Percentiles rank a stretch among this genome's conserved stretches.
These are phyloP conservation scores for Thozetella sp. DNA, from an alignment of 495 filamentous ascomycete genomes.

Conservation along the genomic window DNA sequence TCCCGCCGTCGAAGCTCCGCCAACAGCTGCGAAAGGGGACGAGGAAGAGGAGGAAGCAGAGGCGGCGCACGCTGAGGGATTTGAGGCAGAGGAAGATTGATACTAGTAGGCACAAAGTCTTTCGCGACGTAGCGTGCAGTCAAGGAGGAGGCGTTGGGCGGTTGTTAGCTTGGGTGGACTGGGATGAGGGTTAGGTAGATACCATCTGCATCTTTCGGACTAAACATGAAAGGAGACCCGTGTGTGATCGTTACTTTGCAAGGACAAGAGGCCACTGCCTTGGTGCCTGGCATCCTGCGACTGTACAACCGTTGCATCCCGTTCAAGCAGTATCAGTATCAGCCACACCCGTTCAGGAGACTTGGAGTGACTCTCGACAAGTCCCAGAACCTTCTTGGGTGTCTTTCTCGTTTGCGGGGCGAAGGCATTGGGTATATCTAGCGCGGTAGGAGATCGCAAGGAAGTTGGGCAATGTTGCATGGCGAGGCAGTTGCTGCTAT, in stretches of 20 bases:
- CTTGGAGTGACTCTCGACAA: no score
- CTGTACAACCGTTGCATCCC: not conserved
- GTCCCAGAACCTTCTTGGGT: no score
- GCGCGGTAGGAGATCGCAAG: no score
- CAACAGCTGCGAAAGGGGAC: slow-evolving; percentile 24
- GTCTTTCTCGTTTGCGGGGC: no score
- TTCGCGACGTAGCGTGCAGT: not conserved
- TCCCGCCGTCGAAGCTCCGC: slow-evolving; percentile 9
- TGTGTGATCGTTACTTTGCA: not conserved
- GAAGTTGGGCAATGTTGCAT: no score
- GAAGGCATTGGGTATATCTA: no score
- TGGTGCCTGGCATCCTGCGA: not conserved
- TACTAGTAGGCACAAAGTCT: no score
- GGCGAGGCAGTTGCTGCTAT: no score
- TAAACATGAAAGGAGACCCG: no score
- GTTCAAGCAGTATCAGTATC: not conserved
- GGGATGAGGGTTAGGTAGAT: not conserved
- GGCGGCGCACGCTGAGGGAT: slow-evolving; percentile 32
- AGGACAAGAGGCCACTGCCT: not conserved
- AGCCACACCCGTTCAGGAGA: not conserved
- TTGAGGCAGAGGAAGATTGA: slow-evolving; percentile 31
- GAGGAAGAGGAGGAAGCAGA: slow-evolving; percentile 38
- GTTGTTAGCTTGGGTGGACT: not conserved
- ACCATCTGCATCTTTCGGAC: not conserved
- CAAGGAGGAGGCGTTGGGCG: not conserved